These are phyloP conservation scores for Dendrothele bispora DNA, from an alignment of 768 basidiomycete genomes.

Conservation along the genomic window DNA sequence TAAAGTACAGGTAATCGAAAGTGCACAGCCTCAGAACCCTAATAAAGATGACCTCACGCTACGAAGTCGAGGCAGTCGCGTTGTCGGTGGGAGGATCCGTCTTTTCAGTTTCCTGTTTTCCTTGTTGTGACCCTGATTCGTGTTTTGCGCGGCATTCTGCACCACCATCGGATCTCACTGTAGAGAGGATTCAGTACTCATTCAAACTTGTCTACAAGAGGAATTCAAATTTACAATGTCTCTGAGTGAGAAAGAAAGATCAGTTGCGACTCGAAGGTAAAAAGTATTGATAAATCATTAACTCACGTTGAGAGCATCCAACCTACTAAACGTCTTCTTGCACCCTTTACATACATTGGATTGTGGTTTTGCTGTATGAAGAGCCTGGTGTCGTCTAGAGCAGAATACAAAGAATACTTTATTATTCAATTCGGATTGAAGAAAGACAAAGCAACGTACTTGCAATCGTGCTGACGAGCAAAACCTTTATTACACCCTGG, in stretches of 20 bases:
- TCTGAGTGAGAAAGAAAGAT: conserved; percentile 37
- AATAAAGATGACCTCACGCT: conserved; percentile 1
- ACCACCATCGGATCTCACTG: conserved; percentile 85
- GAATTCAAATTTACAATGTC: conserved; percentile 64
- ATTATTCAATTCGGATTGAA: conserved; percentile 6
- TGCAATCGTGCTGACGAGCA: conserved; percentile 96
- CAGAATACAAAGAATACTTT: conserved; percentile 6
- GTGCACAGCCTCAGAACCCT: neutral
- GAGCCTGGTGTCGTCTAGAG: conserved; percentile 85
- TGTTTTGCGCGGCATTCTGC: conserved; percentile 64
- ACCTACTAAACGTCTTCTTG: conserved; percentile 90
- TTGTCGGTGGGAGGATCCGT: too few relatives aligned
- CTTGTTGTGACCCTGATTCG: too few relatives aligned
- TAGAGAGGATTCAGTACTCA: conserved; percentile 23
- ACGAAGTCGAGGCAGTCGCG: too few relatives aligned
- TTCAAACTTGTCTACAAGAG: conserved; percentile 21
- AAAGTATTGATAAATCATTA: conserved; percentile 9
- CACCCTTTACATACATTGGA: conserved; percentile 89
- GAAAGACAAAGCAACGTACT: conserved; percentile 50
- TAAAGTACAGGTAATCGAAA: neutral
- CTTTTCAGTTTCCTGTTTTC: too few relatives aligned
- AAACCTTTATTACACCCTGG: conserved; percentile 95
- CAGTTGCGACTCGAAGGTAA: conserved; percentile 14
- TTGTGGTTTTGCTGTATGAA: conserved; percentile 82
- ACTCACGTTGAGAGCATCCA: conserved; percentile 93